phyloP scores from a whole-genome alignment of 805 yeast genomes.

The Saccharomycopsis sp. region DNA sequence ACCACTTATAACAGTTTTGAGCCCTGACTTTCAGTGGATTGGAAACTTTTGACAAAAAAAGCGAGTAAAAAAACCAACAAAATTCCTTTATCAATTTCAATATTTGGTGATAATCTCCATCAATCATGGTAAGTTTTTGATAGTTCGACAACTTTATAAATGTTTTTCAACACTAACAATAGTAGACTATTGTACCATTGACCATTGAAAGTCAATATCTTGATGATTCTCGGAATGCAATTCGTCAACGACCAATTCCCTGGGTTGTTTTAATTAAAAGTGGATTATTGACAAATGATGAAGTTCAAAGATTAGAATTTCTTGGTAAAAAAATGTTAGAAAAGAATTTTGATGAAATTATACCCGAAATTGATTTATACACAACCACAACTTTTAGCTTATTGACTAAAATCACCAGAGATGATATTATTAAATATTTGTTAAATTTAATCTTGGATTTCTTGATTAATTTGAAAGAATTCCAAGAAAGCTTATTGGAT shows the following conservation, averaged over 20 bases:
- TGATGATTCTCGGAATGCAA: slow-evolving; percentile 52
- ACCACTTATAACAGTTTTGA: no score
- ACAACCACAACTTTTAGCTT: slow-evolving; percentile 44
- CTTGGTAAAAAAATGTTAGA: slow-evolving; percentile 29
- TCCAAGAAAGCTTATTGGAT: slow-evolving; percentile 11
- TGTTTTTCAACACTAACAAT: no score
- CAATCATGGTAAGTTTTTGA: no score
- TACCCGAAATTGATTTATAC: slow-evolving; percentile 38
- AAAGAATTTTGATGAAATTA: slow-evolving; percentile 32
- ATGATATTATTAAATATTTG: slow-evolving; percentile 56
- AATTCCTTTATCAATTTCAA: no score
- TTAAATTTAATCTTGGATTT: slow-evolving; percentile 55
- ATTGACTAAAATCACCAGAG: slow-evolving; percentile 42
- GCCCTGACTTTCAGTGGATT: no score
- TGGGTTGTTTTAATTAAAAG: slow-evolving; percentile 88
- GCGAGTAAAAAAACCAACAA: no score
- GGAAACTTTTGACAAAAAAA: no score
- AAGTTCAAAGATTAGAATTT: slow-evolving; percentile 41
- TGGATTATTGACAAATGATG: slow-evolving; percentile 52
- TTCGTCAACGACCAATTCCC: slow-evolving; percentile 73
- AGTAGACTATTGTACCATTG: no score
- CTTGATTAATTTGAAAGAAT: slow-evolving; percentile 25
- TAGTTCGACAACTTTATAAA: no score
- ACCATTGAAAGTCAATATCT: slow-evolving; percentile 53
- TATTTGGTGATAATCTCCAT: no score